Conservation (phyloP, 768 basidiomycete genomes). For the Gelatoporia subvermispora region DNA sequence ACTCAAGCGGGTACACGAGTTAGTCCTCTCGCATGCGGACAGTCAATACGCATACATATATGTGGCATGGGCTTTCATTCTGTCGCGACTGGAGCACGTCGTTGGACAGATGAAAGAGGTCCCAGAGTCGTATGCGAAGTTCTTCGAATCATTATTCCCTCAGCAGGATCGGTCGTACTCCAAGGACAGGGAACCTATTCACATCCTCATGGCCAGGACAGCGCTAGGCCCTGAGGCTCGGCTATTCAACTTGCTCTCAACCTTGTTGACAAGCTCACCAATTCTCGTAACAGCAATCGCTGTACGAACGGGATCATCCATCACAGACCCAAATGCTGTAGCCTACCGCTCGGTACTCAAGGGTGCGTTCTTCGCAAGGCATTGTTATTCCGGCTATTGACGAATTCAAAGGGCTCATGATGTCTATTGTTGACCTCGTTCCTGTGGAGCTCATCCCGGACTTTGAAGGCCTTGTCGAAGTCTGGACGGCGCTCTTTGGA, state of each 20-base stretch:
- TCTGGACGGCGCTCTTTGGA: constrained; percentile 79
- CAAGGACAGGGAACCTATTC: constrained; percentile 53
- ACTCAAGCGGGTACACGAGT: constrained; percentile 62
- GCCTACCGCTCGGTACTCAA: constrained; percentile 81
- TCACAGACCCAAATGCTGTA: constrained; percentile 73
- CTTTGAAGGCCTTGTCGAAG: constrained; percentile 64
- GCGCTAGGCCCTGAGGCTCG: constrained; percentile 56
- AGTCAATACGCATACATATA: constrained; percentile 69
- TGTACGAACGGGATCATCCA: constrained; percentile 61
- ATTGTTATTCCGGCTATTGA: constrained; percentile 3
- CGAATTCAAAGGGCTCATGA: constrained; percentile 56
- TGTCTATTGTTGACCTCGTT: constrained; percentile 67
- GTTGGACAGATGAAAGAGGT: constrained; percentile 45
- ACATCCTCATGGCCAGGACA: constrained; percentile 53
- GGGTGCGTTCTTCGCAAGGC: constrained; percentile 42
- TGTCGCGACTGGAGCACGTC: constrained; percentile 54
- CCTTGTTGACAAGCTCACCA: constrained; percentile 63
- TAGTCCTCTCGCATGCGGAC: constrained; percentile 54
- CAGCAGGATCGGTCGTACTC: constrained; percentile 36
- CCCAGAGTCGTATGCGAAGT: constrained; percentile 47
- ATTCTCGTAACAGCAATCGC: constrained; percentile 72
- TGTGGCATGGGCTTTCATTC: constrained; percentile 81
- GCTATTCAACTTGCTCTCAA: constrained; percentile 52
- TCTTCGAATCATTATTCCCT: constrained; percentile 50
- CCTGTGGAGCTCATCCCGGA: constrained; percentile 76